Conservation (phyloP, 768 basidiomycete genomes). For the Guyanaporus albipodus region DNA sequence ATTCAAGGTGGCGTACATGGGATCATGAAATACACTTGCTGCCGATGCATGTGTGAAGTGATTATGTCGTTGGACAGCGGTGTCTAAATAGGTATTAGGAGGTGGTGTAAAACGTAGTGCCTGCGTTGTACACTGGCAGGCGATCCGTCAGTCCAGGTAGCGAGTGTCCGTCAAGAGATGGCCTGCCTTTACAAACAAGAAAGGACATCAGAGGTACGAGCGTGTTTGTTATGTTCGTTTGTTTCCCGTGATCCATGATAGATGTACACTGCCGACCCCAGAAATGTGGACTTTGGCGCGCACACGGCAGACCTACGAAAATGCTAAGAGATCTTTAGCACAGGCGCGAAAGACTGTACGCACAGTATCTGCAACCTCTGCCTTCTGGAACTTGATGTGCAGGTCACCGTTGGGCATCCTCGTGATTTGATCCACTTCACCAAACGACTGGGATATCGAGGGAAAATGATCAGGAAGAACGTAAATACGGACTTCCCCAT, state of each 20-base stretch:
- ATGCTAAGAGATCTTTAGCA: constrained; percentile 10
- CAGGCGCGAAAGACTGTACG: constrained; percentile 20
- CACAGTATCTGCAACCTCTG: constrained; percentile 80
- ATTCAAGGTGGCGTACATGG: constrained; percentile 13
- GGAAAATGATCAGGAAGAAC: constrained; percentile 4
- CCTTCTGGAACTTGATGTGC: constrained; percentile 68
- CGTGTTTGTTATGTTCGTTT: constrained; percentile 28
- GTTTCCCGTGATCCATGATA: constrained; percentile 70
- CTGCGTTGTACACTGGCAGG: constrained; percentile 26
- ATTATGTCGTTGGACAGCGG: constrained; percentile 29
- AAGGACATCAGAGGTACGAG: not conserved
- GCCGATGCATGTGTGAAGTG: constrained; percentile 18
- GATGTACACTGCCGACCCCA: constrained; percentile 72
- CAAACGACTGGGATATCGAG: constrained; percentile 49
- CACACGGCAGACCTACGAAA: constrained; percentile 65
- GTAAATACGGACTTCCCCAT: not conserved
- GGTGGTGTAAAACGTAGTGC: constrained; percentile 24
- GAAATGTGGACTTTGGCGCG: constrained; percentile 71
- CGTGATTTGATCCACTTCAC: constrained; percentile 68
- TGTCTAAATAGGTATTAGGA: constrained; percentile 24
- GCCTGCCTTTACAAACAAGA: constrained; percentile 26
- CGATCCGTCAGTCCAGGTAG: constrained; percentile 1
- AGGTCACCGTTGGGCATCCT: constrained; percentile 75
- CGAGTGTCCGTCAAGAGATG: not conserved
- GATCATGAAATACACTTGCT: constrained; percentile 29